phyloP scores from a whole-genome alignment of 2,329 filamentous ascomycete species.

The Calonectria naviculata region DNA sequence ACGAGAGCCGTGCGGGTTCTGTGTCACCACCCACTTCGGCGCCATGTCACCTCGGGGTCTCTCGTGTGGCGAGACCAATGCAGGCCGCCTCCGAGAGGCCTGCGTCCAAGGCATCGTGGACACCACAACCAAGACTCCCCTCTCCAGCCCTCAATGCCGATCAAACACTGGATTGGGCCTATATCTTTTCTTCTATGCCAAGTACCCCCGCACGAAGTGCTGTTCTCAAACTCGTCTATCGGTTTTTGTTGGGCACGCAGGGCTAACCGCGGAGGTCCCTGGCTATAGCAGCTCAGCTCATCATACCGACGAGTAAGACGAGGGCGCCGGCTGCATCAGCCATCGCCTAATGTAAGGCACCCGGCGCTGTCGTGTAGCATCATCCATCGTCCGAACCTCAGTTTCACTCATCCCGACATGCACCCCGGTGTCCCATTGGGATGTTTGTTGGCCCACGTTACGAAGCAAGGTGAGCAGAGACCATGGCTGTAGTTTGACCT shows the following conservation, averaged over 20 bases:
- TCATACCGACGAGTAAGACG: neutral
- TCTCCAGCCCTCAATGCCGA: conserved; percentile 1
- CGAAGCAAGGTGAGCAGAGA: conserved; percentile 9
- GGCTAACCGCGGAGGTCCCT: neutral
- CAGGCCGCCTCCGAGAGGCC: neutral
- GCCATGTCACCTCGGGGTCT: neutral
- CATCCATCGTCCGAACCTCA: conserved; percentile 19
- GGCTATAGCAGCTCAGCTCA: neutral
- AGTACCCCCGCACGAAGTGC: conserved; percentile 17
- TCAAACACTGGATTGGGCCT: conserved; percentile 5
- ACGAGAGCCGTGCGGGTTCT: neutral
- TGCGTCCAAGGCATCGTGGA: neutral
- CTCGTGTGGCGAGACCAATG: neutral
- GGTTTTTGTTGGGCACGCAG: neutral
- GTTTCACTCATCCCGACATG: neutral
- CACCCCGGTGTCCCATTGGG: neutral
- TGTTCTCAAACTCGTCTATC: conserved; percentile 19
- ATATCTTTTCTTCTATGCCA: neutral
- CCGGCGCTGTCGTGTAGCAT: neutral
- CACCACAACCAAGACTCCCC: neutral
- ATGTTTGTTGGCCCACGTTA: conserved; percentile 8
- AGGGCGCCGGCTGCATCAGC: conserved; percentile 12
- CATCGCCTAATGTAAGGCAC: conserved; percentile 12
- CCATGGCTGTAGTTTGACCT: neutral
- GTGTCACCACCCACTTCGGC: neutral